Conservation (phyloP, 2,329 filamentous ascomycete species). For the Rhexocercosporidium sp. region DNA sequence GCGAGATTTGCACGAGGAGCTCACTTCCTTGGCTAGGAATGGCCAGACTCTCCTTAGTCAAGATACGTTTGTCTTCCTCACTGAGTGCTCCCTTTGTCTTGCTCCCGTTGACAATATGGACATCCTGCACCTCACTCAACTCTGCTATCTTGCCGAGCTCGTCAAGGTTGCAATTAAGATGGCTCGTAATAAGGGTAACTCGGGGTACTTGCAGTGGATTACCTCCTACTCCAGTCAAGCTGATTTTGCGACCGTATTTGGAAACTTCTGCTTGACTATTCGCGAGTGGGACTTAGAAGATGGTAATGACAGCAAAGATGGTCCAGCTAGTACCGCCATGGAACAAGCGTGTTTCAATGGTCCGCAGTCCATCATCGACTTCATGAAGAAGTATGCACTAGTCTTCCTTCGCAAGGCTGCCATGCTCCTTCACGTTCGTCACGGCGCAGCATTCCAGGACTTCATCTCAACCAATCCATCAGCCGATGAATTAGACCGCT, state of each 20-base stretch:
- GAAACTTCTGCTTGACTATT: conserved; percentile 35
- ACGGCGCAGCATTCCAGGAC: conserved; percentile 84
- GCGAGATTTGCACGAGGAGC: neutral
- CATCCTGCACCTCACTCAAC: conserved; percentile 76
- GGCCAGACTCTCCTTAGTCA: conserved; percentile 63
- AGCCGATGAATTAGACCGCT: conserved; percentile 79
- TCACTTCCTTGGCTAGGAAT: conserved; percentile 23
- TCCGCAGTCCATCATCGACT: conserved; percentile 59
- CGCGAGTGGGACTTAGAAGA: conserved; percentile 21
- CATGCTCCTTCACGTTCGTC: conserved; percentile 85
- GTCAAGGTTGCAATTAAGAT: conserved; percentile 75
- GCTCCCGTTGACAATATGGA: conserved; percentile 72
- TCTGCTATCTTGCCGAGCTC: conserved; percentile 92
- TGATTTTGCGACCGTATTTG: conserved; percentile 24
- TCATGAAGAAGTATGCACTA: conserved; percentile 83
- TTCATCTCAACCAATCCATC: conserved; percentile 67
- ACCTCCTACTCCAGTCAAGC: conserved; percentile 16
- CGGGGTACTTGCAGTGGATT: conserved; percentile 51
- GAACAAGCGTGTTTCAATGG: conserved; percentile 60
- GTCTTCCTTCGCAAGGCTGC: conserved; percentile 85
- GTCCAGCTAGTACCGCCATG: conserved; percentile 53
- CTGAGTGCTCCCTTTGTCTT: conserved; percentile 76
- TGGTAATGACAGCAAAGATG: conserved; percentile 21
- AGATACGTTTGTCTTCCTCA: conserved; percentile 81
- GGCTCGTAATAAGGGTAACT: conserved; percentile 57